Evolutionary conservation across 352 stramenopile species (phyloP).

Genomic region (Pythium guiyangense): DNA sequence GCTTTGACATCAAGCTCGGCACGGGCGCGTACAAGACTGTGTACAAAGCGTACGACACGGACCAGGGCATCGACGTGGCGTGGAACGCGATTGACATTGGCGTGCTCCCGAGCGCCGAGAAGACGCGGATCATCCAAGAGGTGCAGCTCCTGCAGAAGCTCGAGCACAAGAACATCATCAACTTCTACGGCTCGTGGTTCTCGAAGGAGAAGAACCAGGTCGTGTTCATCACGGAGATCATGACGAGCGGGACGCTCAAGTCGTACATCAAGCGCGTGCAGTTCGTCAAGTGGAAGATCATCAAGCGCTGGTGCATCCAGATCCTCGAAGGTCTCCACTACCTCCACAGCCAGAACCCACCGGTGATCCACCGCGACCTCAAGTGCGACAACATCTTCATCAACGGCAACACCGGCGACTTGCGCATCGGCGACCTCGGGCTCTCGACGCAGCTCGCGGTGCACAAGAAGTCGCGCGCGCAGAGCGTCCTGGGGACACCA

Average conservation of each 20-base stretch:
- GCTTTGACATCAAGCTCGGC: slow-evolving; percentile 80
- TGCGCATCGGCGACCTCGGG: slow-evolving; percentile 97
- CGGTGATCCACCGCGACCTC: slow-evolving; percentile 92
- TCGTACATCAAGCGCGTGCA: slow-evolving; percentile 97
- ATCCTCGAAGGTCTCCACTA: slow-evolving; percentile 96
- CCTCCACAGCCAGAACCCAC: slow-evolving; percentile 84
- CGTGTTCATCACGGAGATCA: slow-evolving; percentile 99
- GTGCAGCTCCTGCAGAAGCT: slow-evolving; percentile 96
- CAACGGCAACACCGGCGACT: slow-evolving; percentile 96
- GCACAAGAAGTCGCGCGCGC: too few relatives aligned
- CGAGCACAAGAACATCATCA: slow-evolving; percentile 99
- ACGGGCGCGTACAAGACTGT: slow-evolving; percentile 88
- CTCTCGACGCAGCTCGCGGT: slow-evolving; percentile 83
- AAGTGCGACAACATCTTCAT: slow-evolving; percentile 99
- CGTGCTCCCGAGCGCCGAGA: slow-evolving; percentile 93
- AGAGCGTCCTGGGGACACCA: slow-evolving; percentile 97
- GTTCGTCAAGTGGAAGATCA: slow-evolving; percentile 98
- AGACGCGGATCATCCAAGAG: slow-evolving; percentile 96
- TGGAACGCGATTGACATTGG: slow-evolving; percentile 99
- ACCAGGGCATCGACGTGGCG: slow-evolving; percentile 98
- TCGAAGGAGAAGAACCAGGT: slow-evolving; percentile 98
- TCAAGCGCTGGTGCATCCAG: slow-evolving; percentile 96
- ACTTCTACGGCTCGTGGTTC: slow-evolving; percentile 98
- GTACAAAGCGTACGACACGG: slow-evolving; percentile 96
- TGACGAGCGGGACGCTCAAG: slow-evolving; percentile 94